Evolutionary conservation across 1,284 basidiomycete species (phyloP).

Genomic region (Stygiomarasmius scandens): DNA sequence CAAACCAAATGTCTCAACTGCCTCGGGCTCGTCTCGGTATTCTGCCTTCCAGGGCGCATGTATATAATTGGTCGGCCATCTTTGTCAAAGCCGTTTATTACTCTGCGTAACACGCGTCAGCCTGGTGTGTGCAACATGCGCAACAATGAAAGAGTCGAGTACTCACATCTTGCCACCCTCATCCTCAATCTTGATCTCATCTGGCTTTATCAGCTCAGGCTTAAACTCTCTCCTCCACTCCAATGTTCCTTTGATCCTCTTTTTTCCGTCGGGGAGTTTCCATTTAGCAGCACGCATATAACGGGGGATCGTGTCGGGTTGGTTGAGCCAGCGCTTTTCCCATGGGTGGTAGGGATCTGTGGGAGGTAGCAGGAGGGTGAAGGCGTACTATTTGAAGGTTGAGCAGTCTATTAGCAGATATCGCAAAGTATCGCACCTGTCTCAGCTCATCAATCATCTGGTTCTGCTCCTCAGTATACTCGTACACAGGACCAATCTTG

Average conservation of each 20-base stretch:
- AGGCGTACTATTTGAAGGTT: slow-evolving; percentile 69
- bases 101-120: slow-evolving; percentile 40
- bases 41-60: slow-evolving; percentile 83
- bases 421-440: slow-evolving; percentile 50
- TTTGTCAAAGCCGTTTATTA: slow-evolving; percentile 81
- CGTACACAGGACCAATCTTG: slow-evolving; percentile 54
- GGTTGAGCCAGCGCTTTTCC: slow-evolving; percentile 77
- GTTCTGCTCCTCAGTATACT: slow-evolving; percentile 67
- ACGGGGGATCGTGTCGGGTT: slow-evolving; percentile 73
- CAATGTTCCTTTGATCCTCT: slow-evolving; percentile 74
- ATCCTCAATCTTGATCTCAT: slow-evolving; percentile 76
- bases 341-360: slow-evolving; percentile 73
- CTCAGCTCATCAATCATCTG: slow-evolving; percentile 60
- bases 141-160: not conserved
- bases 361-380: slow-evolving; percentile 60
- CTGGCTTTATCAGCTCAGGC: slow-evolving; percentile 80
- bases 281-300: slow-evolving; percentile 87
- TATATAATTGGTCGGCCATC: slow-evolving; percentile 83
- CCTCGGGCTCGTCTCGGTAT: slow-evolving; percentile 74
- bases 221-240: slow-evolving; percentile 83
- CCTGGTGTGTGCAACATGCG: not conserved
- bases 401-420: too few relatives aligned
- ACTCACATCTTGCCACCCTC: slow-evolving; percentile 86
- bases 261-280: slow-evolving; percentile 76
- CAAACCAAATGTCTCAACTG: slow-evolving; percentile 84